Conservation (phyloP, 208 protist genomes). For the Leishmania major region DNA sequence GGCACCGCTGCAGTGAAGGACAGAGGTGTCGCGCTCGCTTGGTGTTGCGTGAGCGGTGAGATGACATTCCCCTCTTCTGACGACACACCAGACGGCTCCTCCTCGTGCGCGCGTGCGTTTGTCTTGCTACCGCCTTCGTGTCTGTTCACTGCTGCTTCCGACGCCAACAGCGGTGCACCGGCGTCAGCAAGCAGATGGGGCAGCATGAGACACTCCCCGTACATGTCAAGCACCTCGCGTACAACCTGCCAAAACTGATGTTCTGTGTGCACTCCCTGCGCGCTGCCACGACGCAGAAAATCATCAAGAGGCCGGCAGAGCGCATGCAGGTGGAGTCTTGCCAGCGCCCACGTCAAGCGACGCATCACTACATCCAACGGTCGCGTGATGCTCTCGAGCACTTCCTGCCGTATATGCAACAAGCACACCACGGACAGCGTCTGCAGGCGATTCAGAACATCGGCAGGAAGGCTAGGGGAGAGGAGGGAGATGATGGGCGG, state of each 20-base stretch:
- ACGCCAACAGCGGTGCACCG: not conserved
- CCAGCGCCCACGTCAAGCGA: conserved; percentile 21
- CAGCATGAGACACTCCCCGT: conserved; percentile 27
- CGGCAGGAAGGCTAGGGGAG: conserved; percentile 12
- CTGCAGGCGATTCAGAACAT: conserved; percentile 20
- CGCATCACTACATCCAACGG: conserved; percentile 29
- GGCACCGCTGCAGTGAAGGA: not conserved
- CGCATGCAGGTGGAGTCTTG: conserved; percentile 18
- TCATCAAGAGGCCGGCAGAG: conserved; percentile 25
- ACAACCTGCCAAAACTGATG: conserved; percentile 7
- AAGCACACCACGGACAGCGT: conserved; percentile 9
- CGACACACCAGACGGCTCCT: not conserved
- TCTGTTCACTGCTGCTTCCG: not conserved
- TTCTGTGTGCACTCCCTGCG: not conserved
- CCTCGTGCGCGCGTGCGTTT: not conserved
- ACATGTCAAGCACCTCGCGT: conserved; percentile 13
- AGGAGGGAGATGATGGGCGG: conserved; percentile 9
- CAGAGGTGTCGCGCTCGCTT: not conserved
- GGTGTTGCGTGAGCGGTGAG: not conserved
- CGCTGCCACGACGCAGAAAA: conserved; percentile 12
- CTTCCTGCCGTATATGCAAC: conserved; percentile 18
- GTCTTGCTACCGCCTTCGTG: not conserved
- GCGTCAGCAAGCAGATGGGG: conserved; percentile 22
- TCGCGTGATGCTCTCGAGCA: conserved; percentile 17
- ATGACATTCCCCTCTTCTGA: no score